These are phyloP conservation scores for Colletotrichum somersetense DNA, from an alignment of 2,329 filamentous ascomycete genomes.

Conservation along the genomic window DNA sequence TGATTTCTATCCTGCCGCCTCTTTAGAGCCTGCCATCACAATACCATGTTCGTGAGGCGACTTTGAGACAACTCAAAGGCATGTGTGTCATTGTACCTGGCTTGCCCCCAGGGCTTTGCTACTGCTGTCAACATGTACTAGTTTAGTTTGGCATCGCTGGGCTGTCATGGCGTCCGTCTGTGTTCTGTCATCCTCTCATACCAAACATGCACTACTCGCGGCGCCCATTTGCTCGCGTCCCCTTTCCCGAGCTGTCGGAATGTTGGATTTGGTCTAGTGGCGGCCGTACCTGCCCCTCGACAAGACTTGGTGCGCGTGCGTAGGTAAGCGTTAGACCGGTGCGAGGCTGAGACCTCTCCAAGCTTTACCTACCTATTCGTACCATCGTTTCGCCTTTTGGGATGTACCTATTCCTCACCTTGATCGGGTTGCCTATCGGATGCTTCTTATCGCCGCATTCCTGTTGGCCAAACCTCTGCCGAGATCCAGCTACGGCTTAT, in stretches of 20 bases:
- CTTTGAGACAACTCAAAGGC: constrained; percentile 19
- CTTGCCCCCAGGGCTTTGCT: background rate
- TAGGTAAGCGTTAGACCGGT: constrained; percentile 29
- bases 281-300: constrained; percentile 34
- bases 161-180: constrained; percentile 19
- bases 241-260: constrained; percentile 37
- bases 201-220: background rate
- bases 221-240: constrained; percentile 21
- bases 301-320: constrained; percentile 5
- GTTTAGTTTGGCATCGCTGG: background rate
- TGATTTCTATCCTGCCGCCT: background rate
- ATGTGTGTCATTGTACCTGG: background rate
- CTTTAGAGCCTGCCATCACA: constrained; percentile 2
- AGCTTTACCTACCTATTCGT: constrained; percentile 16
- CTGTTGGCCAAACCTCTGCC: constrained; percentile 27
- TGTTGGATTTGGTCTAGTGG: constrained; percentile 38
- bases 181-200: constrained; percentile 16
- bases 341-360: constrained; percentile 33
- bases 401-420: constrained; percentile 32
- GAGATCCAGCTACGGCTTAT: constrained; percentile 21
- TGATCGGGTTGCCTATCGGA: constrained; percentile 20
- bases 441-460: constrained; percentile 29
- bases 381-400: constrained; percentile 10
- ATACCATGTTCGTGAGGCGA: constrained; percentile 20
- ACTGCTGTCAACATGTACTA: background rate